phyloP scores from a whole-genome alignment of 2,329 filamentous ascomycete species.

The Onygenales sp. region DNA sequence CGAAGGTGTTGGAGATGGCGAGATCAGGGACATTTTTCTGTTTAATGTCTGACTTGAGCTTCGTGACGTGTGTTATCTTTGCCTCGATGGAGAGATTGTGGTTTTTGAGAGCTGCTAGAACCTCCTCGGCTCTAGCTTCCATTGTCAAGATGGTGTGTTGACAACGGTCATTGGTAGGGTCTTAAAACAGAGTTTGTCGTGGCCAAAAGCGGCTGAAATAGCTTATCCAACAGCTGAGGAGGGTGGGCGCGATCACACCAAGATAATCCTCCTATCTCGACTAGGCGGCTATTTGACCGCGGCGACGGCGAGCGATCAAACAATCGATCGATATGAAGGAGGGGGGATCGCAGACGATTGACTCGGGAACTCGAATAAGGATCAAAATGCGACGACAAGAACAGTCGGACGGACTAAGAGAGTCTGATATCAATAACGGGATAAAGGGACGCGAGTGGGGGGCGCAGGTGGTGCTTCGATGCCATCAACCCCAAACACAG shows the following conservation, averaged over 20 bases:
- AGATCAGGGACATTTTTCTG: conserved; percentile 77
- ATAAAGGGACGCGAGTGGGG: neutral
- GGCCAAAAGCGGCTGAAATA: neutral
- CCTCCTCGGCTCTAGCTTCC: conserved; percentile 47
- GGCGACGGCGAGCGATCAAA: neutral
- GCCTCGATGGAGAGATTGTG: conserved; percentile 59
- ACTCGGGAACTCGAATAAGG: neutral
- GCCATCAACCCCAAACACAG: neutral
- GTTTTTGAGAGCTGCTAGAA: conserved; percentile 47
- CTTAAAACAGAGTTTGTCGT: neutral
- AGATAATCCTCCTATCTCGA: neutral
- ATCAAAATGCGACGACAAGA: neutral
- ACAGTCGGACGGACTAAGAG: neutral
- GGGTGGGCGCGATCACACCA: neutral
- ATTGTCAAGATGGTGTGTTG: conserved; percentile 27
- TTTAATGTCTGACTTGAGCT: conserved; percentile 80
- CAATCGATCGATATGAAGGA: neutral
- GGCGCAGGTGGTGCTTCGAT: neutral
- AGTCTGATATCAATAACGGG: neutral
- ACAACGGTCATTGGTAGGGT: conserved; percentile 10
- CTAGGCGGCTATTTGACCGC: no score
- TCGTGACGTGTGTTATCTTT: conserved; percentile 62
- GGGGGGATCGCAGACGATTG: neutral
- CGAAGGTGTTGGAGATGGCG: conserved; percentile 65
- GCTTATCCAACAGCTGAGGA: neutral